Evolutionary conservation across 139 green algal genomes (phyloP).

Genomic region (Coccomyxa sp.): DNA sequence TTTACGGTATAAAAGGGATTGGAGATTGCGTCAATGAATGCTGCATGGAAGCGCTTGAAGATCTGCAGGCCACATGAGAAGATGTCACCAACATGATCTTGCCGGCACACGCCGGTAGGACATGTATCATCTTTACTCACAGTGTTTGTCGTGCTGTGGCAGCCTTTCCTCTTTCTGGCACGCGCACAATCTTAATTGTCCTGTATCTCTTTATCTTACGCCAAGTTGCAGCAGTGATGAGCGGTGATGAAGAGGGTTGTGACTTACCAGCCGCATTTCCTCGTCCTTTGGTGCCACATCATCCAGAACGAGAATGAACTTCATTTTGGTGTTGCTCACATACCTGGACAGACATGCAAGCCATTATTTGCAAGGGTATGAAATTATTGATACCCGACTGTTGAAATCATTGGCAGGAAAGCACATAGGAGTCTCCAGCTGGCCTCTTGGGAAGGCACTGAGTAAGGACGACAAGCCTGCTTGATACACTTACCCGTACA

Average conservation of each 20-base stretch:
- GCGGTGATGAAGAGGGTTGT: neutral
- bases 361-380: neutral
- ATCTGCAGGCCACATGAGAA: conserved; percentile 44
- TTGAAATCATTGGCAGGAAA: neutral
- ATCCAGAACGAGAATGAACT: conserved; percentile 72
- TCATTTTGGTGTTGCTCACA: conserved; percentile 70
- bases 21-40: conserved; percentile 73
- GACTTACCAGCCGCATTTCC: conserved; percentile 37
- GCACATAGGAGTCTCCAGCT: too few relatives aligned
- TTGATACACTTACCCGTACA: conserved; percentile 53
- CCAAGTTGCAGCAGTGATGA: neutral
- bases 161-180: too few relatives aligned
- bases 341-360: conserved; percentile 1
- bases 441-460: too few relatives aligned
- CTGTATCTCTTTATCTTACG: too few relatives aligned
- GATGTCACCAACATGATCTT: neutral
- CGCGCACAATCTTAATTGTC: too few relatives aligned
- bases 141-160: neutral
- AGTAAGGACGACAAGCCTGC: neutral
- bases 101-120: neutral
- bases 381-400: neutral
- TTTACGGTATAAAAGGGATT: conserved; percentile 76
- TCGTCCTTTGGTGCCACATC: conserved; percentile 53
- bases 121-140: neutral
- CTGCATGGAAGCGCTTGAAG: conserved; percentile 61